phyloP scores from a whole-genome alignment of 805 yeast species.

The Starmerella kuoi region DNA sequence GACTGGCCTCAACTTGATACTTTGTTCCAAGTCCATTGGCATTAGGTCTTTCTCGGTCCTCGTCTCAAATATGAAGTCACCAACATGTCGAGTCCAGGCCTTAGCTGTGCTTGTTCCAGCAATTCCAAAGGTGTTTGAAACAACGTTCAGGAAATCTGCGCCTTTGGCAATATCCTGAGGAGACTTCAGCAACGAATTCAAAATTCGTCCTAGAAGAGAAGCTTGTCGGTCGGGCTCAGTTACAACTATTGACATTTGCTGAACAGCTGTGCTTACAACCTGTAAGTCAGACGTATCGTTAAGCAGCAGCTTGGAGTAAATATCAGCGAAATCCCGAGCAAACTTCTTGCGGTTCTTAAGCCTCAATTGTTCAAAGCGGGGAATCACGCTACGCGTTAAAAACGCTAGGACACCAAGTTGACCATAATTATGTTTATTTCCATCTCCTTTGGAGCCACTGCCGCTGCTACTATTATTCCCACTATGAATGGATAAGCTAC shows the following conservation, averaged over 20 bases:
- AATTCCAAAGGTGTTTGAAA: constrained; percentile 5
- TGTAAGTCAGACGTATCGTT: constrained; percentile 6
- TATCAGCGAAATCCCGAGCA: constrained; percentile 45
- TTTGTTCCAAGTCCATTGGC: constrained; percentile 25
- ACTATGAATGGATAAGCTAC: neutral
- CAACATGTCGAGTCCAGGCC: constrained; percentile 52
- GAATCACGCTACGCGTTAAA: constrained; percentile 7
- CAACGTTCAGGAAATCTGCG: constrained; percentile 6
- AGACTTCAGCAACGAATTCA: constrained; percentile 23
- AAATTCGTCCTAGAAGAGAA: constrained; percentile 39
- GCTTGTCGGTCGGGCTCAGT: constrained; percentile 52
- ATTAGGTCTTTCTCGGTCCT: constrained; percentile 36
- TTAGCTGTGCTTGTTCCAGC: constrained; percentile 30
- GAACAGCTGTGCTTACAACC: constrained; percentile 30
- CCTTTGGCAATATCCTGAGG: constrained; percentile 8
- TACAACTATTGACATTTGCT: constrained; percentile 34
- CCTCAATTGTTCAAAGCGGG: constrained; percentile 10
- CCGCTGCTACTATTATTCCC: neutral
- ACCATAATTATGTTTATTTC: neutral
- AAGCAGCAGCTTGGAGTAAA: constrained; percentile 29
- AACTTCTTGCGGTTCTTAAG: constrained; percentile 29
- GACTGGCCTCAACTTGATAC: constrained; percentile 42
- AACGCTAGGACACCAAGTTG: constrained; percentile 1
- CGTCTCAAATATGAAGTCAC: constrained; percentile 53
- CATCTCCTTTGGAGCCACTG: neutral